A percentile compares a stretch with the other conserved stretches of the same genome.
Conservation (phyloP, 768 basidiomycete genomes). For the Leccinum barrowsii region DNA sequence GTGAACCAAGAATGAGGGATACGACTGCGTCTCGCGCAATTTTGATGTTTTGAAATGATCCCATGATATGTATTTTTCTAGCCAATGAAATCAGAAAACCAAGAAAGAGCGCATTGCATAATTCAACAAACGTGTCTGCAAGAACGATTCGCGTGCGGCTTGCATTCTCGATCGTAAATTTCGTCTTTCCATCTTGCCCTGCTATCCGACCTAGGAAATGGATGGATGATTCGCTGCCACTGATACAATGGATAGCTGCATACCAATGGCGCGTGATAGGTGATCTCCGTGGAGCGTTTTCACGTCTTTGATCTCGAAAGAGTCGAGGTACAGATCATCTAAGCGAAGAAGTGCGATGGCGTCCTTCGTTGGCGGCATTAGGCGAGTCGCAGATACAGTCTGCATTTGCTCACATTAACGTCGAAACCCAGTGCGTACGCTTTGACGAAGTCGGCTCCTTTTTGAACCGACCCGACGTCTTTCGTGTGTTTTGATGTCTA, state of each 20-base stretch:
- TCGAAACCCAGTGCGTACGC: slow-evolving; percentile 95
- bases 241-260: slow-evolving; percentile 9
- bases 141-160: slow-evolving; percentile 97
- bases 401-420: slow-evolving; percentile 66
- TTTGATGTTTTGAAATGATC: slow-evolving; percentile 98
- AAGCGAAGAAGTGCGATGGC: slow-evolving; percentile 91
- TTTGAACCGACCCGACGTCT: slow-evolving; percentile 90
- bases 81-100: slow-evolving; percentile 9
- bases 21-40: slow-evolving; percentile 95
- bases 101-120: background rate
- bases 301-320: slow-evolving; percentile 98
- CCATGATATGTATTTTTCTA: slow-evolving; percentile 98
- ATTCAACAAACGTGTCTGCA: slow-evolving; percentile 81
- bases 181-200: slow-evolving; percentile 97
- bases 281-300: slow-evolving; percentile 98
- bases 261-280: slow-evolving; percentile 94
- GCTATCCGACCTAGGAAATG: slow-evolving; percentile 79
- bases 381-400: background rate
- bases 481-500: slow-evolving; percentile 95
- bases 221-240: slow-evolving; percentile 1
- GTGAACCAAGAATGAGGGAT: slow-evolving; percentile 90
- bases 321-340: slow-evolving; percentile 97
- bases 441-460: slow-evolving; percentile 95
- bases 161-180: slow-evolving; percentile 97
- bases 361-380: slow-evolving; percentile 52